Evolutionary conservation across 2,329 filamentous ascomycete species (phyloP).

Genomic region (Corniculantispora saksenae): DNA sequence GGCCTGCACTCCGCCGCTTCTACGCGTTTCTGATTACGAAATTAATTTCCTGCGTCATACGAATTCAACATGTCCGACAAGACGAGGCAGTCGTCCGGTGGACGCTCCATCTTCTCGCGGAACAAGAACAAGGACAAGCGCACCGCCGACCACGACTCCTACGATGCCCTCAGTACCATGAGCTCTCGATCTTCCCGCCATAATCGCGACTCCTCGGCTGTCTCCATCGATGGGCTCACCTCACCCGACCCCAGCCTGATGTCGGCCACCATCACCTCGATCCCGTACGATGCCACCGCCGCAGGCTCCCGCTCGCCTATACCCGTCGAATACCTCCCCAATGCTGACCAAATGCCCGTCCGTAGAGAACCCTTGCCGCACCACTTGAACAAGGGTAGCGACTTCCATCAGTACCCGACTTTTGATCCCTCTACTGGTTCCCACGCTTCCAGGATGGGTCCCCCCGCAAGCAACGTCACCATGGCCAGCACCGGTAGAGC

Average conservation of each 20-base stretch:
- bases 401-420: constrained; percentile 88
- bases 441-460: constrained; percentile 57
- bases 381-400: constrained; percentile 77
- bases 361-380: constrained; percentile 77
- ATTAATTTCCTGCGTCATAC: not conserved
- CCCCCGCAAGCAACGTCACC: constrained; percentile 61
- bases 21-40: constrained; percentile 30
- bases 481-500: constrained; percentile 72
- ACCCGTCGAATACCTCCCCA: constrained; percentile 71
- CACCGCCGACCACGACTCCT: constrained; percentile 61
- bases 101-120: constrained; percentile 84
- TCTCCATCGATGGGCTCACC: constrained; percentile 69
- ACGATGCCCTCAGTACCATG: constrained; percentile 61
- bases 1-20: constrained; percentile 36
- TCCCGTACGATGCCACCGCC: constrained; percentile 76
- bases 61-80: constrained; percentile 67
- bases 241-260: constrained; percentile 66
- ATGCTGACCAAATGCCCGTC: constrained; percentile 61
- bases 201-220: constrained; percentile 69
- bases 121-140: constrained; percentile 76
- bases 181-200: constrained; percentile 74
- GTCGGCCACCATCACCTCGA: constrained; percentile 81
- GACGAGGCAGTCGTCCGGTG: constrained; percentile 74
- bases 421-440: constrained; percentile 60
- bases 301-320: constrained; percentile 69